phyloP scores from a whole-genome alignment of 2,329 filamentous ascomycete species.

The Fusarium virguliforme region DNA sequence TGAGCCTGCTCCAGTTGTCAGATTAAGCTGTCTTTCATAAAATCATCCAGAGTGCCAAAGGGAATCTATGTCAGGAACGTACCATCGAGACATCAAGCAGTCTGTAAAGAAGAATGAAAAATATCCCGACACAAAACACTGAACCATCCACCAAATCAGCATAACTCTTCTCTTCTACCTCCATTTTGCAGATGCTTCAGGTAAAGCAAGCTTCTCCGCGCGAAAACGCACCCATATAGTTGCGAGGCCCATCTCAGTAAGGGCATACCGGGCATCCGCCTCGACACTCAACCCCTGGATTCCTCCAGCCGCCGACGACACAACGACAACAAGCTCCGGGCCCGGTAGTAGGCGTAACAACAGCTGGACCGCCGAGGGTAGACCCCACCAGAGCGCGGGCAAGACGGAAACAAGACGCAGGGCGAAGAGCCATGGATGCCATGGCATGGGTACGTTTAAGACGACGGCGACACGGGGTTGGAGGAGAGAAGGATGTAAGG shows the following conservation, averaged over 20 bases:
- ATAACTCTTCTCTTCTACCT: slow-evolving; percentile 8
- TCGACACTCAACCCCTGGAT: slow-evolving; percentile 42
- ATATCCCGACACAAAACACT: slow-evolving; percentile 85
- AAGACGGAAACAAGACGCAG: slow-evolving; percentile 81
- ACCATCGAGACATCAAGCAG: slow-evolving; percentile 89
- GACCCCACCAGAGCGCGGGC: slow-evolving; percentile 80
- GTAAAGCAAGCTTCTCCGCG: too few relatives aligned
- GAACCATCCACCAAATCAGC: slow-evolving; percentile 33
- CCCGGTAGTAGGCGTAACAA: slow-evolving; percentile 73
- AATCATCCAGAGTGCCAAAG: too few relatives aligned
- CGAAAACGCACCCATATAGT: slow-evolving; percentile 82
- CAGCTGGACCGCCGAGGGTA: slow-evolving; percentile 78
- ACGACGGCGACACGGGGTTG: slow-evolving; percentile 86
- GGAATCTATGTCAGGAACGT: slow-evolving; percentile 52
- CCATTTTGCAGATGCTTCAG: background rate
- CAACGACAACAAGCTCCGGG: slow-evolving; percentile 51
- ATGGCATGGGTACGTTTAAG: slow-evolving; percentile 79
- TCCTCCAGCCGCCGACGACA: slow-evolving; percentile 47
- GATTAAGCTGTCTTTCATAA: too few relatives aligned
- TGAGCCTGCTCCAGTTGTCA: slow-evolving; percentile 72
- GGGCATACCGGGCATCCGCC: slow-evolving; percentile 54
- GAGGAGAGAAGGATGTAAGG: slow-evolving; percentile 65
- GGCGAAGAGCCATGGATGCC: slow-evolving; percentile 81
- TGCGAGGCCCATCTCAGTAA: slow-evolving; percentile 80
- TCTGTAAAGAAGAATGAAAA: slow-evolving; percentile 88